Base-by-base conservation (phyloP, 2,329 filamentous ascomycete species). In the Neonectria hederae region DNA sequence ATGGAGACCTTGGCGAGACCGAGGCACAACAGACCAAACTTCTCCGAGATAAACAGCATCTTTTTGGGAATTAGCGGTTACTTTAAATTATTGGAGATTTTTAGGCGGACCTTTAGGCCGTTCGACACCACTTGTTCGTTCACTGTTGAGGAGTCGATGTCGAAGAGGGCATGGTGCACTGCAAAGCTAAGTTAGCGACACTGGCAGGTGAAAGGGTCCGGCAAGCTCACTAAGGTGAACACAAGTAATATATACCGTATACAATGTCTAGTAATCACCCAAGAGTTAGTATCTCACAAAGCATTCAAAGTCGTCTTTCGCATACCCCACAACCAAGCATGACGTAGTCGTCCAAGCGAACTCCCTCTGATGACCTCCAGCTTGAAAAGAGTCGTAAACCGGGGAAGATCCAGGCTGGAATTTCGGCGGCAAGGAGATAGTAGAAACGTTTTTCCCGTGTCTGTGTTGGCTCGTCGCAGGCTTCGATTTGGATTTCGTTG, bases 1-100 rank as follows among this genome's bases (percentile, higher is more conserved):
- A 82, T 75, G 17, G 78, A 77, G 1, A 81, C 67, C 62, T 81
- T 82, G 19, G 79, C 79, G 14, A 82, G 66, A 61, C 75, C 76
- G 10, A 81, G 73, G 61, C 74, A 76, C 5, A 78, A 57, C 51
- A 82, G 77, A 69, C 81, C 81, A 45, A 80, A 77, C 48, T 68
- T 54, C 38, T 78, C 73, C 17, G 67, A 69, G n/a, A 76, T 60
- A 45, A 70, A 78, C 30, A 77, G 66, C n/a, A 75, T 48, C 76
- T 77, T 3, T 10, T 0, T 3, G 0, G 1, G 11, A 3, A 42
- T 73, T 54, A 73, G 22, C n/a, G 6, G 30, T 24, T 32, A 8
- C 13, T 2, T 10, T 6, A 8, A 2, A 10, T 3, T 3, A 2
- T 10, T 1, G 28, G 6, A 9, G 1, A 17, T 19, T 8, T 3